Evolutionary conservation across 2,329 filamentous ascomycete species (phyloP), one percentile per base, ranked within the genome.

Genomic region (Cyclaneusma minus): DNA sequence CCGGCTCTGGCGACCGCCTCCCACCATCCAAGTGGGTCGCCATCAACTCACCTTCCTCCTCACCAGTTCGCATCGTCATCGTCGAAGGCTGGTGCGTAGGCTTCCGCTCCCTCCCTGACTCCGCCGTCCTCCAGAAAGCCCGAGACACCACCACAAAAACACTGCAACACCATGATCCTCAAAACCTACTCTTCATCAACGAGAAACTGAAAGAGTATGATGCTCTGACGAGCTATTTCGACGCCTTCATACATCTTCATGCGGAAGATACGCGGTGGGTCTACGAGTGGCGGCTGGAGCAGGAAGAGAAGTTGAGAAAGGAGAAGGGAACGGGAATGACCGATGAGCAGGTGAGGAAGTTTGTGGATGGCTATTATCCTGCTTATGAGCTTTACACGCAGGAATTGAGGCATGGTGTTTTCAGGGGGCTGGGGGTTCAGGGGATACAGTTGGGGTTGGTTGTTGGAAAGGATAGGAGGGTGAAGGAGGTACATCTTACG

Each of bases 31-130:
- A 56, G 17, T 78, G 72, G 70, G 49, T 58, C 19, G 38, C 22
- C 2, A 54, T 63, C 7, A 56, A 57, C 18, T 32, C 24, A 2
- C 45, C 49, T 4, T 29, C 16, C 8, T 21, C 34, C 16, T 21
- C 28, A 2, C 32, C 28, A 5, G 47, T 49, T 13, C 37, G 54
- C 3, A 60, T 79, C 2, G 58, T 81, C 1, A 62, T 81, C 13
- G 74, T 81, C 35, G 75, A 81, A 47, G 75, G 75, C 2, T 81
- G 75, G 75, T 78, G 70, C 45, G 63, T 80, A 3, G 75, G 75
- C 0, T 81, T 81, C 44, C 62, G 64, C 6, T 52, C 71, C 0
- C 49, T 76, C 13, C 41, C 54, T 11, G 48, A 58, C 1, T 37
- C 45, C 1, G 52, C 52, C 1, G 39, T 79, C 2, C 46, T 52